Evolutionary conservation across 768 basidiomycete genomes (phyloP).

Genomic region (Tulasnella sp.): DNA sequence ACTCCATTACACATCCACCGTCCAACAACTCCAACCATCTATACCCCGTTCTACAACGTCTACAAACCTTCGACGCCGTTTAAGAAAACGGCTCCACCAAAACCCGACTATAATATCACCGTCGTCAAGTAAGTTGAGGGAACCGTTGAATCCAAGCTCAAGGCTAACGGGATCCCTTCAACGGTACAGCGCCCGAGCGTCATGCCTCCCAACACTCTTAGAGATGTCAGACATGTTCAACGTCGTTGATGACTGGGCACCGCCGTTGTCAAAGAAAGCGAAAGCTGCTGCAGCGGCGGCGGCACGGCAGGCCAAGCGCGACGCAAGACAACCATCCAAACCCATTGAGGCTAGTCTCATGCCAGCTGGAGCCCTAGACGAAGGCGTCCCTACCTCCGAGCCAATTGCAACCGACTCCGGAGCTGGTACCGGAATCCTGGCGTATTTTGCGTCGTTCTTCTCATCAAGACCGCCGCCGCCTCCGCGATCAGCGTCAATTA

Average conservation of each 20-base stretch:
- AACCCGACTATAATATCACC: conserved; percentile 79
- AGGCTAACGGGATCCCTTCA: not conserved
- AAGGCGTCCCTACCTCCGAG: not conserved
- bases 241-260: not conserved
- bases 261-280: not conserved
- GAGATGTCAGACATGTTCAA: conserved; percentile 70
- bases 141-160: not conserved
- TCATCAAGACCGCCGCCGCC: conserved; percentile 26
- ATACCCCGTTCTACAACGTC: conserved; percentile 78
- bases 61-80: conserved; percentile 87
- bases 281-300: not conserved
- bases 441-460: conserved; percentile 10
- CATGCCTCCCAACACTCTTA: conserved; percentile 69
- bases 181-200: conserved; percentile 61
- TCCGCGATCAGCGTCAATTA: conserved; percentile 27
- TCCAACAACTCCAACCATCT: conserved; percentile 43
- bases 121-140: conserved; percentile 63
- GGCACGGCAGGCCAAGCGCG: not conserved
- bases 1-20: conserved; percentile 38
- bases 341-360: not conserved
- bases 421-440: not conserved
- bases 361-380: not conserved
- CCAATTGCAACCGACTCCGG: not conserved
- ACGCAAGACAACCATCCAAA: conserved; percentile 39
- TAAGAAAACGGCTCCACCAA: conserved; percentile 64